Conservation (phyloP, 2,329 filamentous ascomycete species). For the Aspergillus eucalypticola region DNA sequence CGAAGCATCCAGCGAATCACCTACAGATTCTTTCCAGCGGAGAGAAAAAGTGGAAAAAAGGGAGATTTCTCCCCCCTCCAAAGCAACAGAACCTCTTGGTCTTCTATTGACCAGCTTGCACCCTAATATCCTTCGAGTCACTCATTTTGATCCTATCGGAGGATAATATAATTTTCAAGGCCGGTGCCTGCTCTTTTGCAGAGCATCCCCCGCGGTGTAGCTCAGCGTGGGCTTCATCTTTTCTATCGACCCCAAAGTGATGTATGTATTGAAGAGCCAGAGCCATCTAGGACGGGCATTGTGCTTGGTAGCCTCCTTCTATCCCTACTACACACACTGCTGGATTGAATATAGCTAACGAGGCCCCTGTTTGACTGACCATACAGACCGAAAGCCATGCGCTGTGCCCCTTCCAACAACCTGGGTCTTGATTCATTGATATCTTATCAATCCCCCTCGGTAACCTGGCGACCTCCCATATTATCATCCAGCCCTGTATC, state of each 20-base stretch:
- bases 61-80: not conserved
- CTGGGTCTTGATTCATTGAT: conserved; percentile 23
- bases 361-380: not conserved
- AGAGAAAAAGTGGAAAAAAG: not conserved
- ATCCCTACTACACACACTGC: not conserved
- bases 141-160: not conserved
- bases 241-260: conserved; percentile 4
- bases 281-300: conserved; percentile 14
- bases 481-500: conserved; percentile 15
- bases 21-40: conserved; percentile 1
- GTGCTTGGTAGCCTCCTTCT: conserved; percentile 2
- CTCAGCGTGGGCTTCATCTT: conserved; percentile 26
- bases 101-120: not conserved
- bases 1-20: conserved; percentile 1
- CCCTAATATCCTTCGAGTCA: not conserved
- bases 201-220: conserved; percentile 14
- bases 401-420: conserved; percentile 22
- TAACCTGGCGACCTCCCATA: conserved; percentile 27
- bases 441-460: conserved; percentile 17
- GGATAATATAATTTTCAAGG: not conserved
- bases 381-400: conserved; percentile 27
- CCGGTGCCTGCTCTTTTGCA: conserved; percentile 11
- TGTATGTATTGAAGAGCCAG: conserved; percentile 18
- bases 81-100: not conserved
- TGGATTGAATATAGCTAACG: not conserved